A percentile compares a stretch with the other conserved stretches of the same genome.
Evolutionary conservation across 2,329 filamentous ascomycete genomes (phyloP).

Genomic region (Lachnellula subtilissima): DNA sequence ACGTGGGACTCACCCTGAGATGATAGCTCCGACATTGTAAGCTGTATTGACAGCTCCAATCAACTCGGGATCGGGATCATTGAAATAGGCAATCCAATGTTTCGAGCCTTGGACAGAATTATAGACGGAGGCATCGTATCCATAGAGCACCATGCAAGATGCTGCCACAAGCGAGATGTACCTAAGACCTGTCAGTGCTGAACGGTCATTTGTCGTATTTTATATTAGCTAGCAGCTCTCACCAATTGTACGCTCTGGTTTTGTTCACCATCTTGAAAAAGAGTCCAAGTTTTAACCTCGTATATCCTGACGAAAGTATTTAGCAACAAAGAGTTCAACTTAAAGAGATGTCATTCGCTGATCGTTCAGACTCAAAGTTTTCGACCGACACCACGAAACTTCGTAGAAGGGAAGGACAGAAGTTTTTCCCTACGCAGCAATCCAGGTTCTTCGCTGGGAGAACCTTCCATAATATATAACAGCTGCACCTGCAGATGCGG

Average conservation of each 20-base stretch:
- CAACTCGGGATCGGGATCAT: constrained; percentile 35
- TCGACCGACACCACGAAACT: too few species aligned
- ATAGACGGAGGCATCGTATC: constrained; percentile 70
- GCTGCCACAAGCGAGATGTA: constrained; percentile 67
- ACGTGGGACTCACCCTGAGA: constrained; percentile 41
- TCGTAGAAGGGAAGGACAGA: neutral
- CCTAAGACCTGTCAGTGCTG: constrained; percentile 34
- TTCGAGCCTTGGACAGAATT: constrained; percentile 65
- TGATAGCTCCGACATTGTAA: constrained; percentile 66
- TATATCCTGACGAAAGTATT: neutral
- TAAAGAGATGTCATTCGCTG: neutral
- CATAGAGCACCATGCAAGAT: constrained; percentile 70
- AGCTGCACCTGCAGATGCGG: neutral
- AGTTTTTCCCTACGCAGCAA: neutral
- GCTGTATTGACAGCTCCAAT: constrained; percentile 61
- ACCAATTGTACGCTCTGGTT: constrained; percentile 6
- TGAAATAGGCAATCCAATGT: constrained; percentile 62
- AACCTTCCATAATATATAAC: neutral
- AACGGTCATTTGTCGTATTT: neutral
- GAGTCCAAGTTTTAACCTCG: neutral
- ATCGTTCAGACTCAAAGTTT: too few species aligned
- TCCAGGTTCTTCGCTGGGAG: neutral
- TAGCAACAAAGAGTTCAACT: neutral
- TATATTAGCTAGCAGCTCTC: neutral
- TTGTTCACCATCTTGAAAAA: constrained; percentile 2